Evolutionary conservation across 2,329 filamentous ascomycete genomes (phyloP).

Genomic region (Cladophialophora yegresii): DNA sequence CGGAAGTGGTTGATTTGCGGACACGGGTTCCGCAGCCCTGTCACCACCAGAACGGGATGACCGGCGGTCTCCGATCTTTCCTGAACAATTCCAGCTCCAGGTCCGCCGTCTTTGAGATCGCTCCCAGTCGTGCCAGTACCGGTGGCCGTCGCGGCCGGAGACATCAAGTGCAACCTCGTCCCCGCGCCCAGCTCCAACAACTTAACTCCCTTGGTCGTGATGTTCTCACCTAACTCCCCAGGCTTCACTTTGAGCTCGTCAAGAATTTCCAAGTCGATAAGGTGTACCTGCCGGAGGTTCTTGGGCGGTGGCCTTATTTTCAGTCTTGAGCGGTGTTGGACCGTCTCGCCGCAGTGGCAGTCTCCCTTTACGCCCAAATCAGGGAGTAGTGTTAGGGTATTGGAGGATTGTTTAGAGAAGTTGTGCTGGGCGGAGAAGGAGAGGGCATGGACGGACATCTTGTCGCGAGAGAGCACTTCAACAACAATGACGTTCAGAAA

Average conservation of each 20-base stretch:
- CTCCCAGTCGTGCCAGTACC: background rate
- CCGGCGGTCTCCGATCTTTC: background rate
- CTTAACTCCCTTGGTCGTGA: conserved; percentile 34
- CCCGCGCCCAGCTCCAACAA: conserved; percentile 25
- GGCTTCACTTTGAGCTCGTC: conserved; percentile 22
- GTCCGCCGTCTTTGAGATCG: background rate
- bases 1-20: conserved; percentile 35
- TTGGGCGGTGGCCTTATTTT: conserved; percentile 33
- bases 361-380: conserved; percentile 38
- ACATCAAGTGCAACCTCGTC: conserved; percentile 35
- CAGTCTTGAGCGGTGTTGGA: conserved; percentile 35
- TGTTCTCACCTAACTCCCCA: conserved; percentile 37
- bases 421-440: conserved; percentile 32
- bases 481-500: no score
- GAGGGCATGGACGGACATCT: conserved; percentile 10
- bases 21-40: conserved; percentile 36
- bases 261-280: conserved; percentile 37
- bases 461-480: background rate
- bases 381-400: conserved; percentile 35
- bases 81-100: background rate
- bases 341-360: conserved; percentile 35
- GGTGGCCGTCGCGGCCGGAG: background rate
- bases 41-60: conserved; percentile 30
- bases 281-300: conserved; percentile 40
- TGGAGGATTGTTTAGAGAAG: conserved; percentile 36